These are phyloP conservation scores for Annulohypoxylon moriforme DNA, from an alignment of 495 filamentous ascomycete species.

Conservation along the genomic window DNA sequence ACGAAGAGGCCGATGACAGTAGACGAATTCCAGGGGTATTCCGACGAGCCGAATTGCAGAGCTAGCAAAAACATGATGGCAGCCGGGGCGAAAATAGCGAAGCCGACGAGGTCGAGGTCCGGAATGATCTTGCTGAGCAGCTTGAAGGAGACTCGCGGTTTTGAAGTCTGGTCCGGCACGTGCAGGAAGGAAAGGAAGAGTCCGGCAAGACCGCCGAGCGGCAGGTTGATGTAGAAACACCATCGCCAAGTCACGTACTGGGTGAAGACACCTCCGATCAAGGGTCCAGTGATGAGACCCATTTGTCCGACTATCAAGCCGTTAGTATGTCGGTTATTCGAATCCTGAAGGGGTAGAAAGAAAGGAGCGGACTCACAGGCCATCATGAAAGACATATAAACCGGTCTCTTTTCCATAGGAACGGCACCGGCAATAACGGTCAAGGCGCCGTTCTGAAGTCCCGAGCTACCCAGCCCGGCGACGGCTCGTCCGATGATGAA, in stretches of 20 bases:
- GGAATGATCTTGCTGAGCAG: conserved; percentile 38
- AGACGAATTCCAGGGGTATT: conserved; percentile 60
- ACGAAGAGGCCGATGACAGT: conserved; percentile 55
- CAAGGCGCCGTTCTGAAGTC: conserved; percentile 64
- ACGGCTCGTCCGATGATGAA: conserved; percentile 67
- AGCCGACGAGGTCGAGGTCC: conserved; percentile 63
- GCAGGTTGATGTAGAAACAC: conserved; percentile 77
- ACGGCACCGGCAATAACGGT: conserved; percentile 62
- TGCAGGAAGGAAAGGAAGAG: conserved; percentile 56
- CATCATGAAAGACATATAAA: conserved; percentile 44
- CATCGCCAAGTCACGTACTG: conserved; percentile 63
- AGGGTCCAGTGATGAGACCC: conserved; percentile 58
- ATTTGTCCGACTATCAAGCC: conserved; percentile 47
- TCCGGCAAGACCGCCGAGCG: conserved; percentile 64
- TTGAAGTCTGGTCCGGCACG: conserved; percentile 54
- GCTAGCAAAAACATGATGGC: conserved; percentile 62
- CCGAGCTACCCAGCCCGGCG: conserved; percentile 62
- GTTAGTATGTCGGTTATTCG: not conserved
- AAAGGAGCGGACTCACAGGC: conserved; percentile 33
- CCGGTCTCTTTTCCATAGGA: conserved; percentile 59
- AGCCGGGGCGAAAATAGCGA: conserved; percentile 60
- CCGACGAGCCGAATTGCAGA: conserved; percentile 64
- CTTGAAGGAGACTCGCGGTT: conserved; percentile 37
- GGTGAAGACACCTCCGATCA: conserved; percentile 73
- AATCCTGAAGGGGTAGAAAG: not conserved